These are phyloP conservation scores for Rosa rugosa DNA, from an alignment of 306 rosid genomes.

Conservation along the genomic window DNA sequence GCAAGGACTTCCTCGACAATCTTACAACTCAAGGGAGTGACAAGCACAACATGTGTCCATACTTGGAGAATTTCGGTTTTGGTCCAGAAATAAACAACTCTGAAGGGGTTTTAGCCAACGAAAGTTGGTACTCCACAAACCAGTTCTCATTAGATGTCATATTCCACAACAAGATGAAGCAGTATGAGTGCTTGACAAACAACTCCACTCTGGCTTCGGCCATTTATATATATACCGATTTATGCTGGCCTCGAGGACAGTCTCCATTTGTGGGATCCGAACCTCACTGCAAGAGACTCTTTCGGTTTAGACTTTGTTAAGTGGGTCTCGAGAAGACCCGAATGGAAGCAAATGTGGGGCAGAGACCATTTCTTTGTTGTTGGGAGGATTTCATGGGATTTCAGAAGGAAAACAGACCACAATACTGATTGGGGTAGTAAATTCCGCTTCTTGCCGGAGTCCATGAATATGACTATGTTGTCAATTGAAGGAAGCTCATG, in stretches of 20 bases:
- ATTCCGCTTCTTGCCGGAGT: slow-evolving; percentile 47
- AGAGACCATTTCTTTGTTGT: slow-evolving; percentile 53
- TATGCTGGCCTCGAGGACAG: slow-evolving; percentile 54
- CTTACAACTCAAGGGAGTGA: slow-evolving; percentile 75
- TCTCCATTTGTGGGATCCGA: slow-evolving; percentile 38
- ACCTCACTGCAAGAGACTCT: slow-evolving; percentile 45
- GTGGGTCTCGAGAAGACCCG: slow-evolving; percentile 34
- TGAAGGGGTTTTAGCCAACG: slow-evolving; percentile 35
- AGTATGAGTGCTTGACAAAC: slow-evolving; percentile 57
- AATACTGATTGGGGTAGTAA: slow-evolving; percentile 51
- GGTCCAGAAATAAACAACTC: slow-evolving; percentile 49
- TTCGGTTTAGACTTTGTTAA: slow-evolving; percentile 34
- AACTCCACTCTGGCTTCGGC: slow-evolving; percentile 58
- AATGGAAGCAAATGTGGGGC: slow-evolving; percentile 56
- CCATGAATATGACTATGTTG: slow-evolving; percentile 44
- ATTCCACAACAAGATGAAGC: slow-evolving; percentile 58
- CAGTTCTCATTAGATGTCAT: slow-evolving; percentile 59
- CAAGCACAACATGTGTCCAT: slow-evolving; percentile 58
- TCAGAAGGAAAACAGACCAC: slow-evolving; percentile 36
- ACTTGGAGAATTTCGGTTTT: slow-evolving; percentile 57
- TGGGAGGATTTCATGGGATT: slow-evolving; percentile 51
- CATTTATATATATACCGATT: slow-evolving; percentile 43
- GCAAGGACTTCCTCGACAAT: slow-evolving; percentile 43
- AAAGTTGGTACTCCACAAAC: slow-evolving; percentile 52
- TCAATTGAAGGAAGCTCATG: slow-evolving; percentile 36